Evolutionary conservation across 768 basidiomycete species (phyloP), one percentile per base, ranked within the genome.

Genomic region (Boletus sp.): DNA sequence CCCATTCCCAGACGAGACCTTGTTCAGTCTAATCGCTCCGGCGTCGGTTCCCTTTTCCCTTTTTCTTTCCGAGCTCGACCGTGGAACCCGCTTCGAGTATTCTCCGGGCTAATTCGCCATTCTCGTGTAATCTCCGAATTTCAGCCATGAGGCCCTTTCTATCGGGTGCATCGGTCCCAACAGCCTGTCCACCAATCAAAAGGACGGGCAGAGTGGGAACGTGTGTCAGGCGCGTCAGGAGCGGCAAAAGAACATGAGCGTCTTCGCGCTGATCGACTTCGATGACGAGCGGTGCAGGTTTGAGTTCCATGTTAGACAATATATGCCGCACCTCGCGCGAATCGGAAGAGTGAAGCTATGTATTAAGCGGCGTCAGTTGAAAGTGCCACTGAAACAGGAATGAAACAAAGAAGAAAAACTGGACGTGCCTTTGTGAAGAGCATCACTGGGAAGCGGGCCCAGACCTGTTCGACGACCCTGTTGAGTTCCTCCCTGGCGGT

Each of bases 251-350:
- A 25, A 89, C 82, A 0, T 78, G 73, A 5, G 79, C 80, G 65
- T 93, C 90, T 55, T 84, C 85, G 56, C 90, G 83, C 48, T 82
- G 70, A 64, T 92, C 89, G 21, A 88, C 79, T 38, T 89, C 86
- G 40, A 92, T 79, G 46, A 90, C 75, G 15, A 83, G 79, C 0
- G 88, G 84, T 0, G 77, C 66, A 9, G 89, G 90, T 0, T 71
- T 73, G 38, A 92, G 77, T 60, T 83, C 71, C 69, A 88, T 72
- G 9, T 71, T 74, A 2, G 73, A 64, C 4, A 93, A 71, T 8
- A 86, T 75, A 13, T 74, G 59, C 61, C 88, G 90, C 29, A 88
- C 66, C 60, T 90, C 88, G 40, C 88, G 80, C 3, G 85, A 84
- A 25, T 75, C 64, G 0, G 85, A 76, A 1, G 87, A 88, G 68